Evolutionary conservation across 345 rosid genomes (phyloP).

Genomic region (Orychophragmus violaceus): DNA sequence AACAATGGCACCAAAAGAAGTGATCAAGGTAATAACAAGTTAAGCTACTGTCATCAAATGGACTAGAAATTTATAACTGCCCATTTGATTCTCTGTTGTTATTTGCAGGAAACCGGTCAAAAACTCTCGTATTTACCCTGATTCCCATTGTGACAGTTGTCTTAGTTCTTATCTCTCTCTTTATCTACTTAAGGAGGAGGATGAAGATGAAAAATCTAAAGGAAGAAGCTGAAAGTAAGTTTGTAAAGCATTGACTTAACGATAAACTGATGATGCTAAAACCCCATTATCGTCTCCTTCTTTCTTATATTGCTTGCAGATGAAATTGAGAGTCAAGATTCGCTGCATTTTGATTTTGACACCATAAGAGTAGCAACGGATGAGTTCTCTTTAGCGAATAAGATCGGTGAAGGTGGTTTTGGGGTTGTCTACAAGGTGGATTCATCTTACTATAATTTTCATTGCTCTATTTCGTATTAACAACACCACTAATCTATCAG

Average conservation of each 20-base stretch:
- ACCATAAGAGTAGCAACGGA: constrained; percentile 24
- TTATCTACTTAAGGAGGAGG: constrained; percentile 5
- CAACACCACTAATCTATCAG: constrained; percentile 10
- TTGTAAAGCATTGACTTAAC: not conserved
- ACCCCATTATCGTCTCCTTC: not conserved
- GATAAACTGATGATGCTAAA: not conserved
- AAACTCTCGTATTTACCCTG: not conserved
- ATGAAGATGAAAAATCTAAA: not conserved
- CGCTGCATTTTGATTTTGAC: constrained; percentile 27
- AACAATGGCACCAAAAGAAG: not conserved
- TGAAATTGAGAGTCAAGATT: constrained; percentile 17
- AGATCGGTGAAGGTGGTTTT: constrained; percentile 37
- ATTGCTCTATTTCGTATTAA: not conserved
- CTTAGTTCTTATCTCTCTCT: not conserved
- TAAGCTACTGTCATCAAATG: not conserved
- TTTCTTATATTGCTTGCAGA: not conserved
- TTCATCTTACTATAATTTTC: not conserved
- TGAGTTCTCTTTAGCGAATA: constrained; percentile 20
- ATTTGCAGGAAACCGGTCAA: constrained; percentile 3
- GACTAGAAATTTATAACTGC: too few relatives aligned
- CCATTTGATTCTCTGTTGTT: not conserved
- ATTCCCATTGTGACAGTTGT: not conserved
- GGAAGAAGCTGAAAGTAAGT: constrained; percentile 7
- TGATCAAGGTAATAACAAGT: constrained; percentile 15
- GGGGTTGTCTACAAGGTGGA: constrained; percentile 35